These are phyloP conservation scores for Kwoniella sp. DNA, from an alignment of 768 basidiomycete species.

Conservation along the genomic window DNA sequence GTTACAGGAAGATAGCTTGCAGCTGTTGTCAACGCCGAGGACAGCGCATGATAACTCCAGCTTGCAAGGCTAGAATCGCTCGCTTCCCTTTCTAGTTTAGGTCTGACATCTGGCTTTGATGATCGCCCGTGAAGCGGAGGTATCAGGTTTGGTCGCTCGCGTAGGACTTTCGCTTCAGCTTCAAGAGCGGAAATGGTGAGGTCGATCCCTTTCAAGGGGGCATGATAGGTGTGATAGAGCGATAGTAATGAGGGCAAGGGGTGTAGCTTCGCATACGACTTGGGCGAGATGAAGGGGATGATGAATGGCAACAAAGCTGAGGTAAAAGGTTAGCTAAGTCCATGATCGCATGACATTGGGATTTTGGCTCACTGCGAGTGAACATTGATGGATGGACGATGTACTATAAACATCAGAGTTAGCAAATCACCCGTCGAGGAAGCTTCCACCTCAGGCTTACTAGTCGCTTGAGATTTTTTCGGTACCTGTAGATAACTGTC, in stretches of 20 bases:
- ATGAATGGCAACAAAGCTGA: slow-evolving; percentile 36
- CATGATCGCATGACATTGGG: no score
- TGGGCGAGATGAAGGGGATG: slow-evolving; percentile 44
- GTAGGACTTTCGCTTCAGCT: slow-evolving; percentile 30
- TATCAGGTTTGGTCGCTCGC: slow-evolving; percentile 20
- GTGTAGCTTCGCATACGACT: slow-evolving; percentile 44
- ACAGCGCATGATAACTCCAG: slow-evolving; percentile 25
- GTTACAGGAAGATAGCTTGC: slow-evolving; percentile 25
- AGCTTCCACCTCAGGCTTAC: slow-evolving; percentile 13
- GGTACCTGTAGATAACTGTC: slow-evolving; percentile 11
- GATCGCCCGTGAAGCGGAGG: slow-evolving; percentile 1
- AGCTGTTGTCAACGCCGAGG: slow-evolving; percentile 18
- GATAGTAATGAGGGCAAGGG: slow-evolving; percentile 30
- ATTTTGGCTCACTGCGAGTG: slow-evolving; percentile 37
- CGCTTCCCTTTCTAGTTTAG: slow-evolving; percentile 1
- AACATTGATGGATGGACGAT: slow-evolving; percentile 45
- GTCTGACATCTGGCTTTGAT: not conserved
- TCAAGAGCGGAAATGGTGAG: slow-evolving; percentile 25
- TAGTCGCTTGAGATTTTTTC: slow-evolving; percentile 45
- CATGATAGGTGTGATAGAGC: slow-evolving; percentile 21
- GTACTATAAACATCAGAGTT: slow-evolving; percentile 35
- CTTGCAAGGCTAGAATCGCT: slow-evolving; percentile 17
- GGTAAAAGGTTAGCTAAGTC: not conserved
- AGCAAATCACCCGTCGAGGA: no score
- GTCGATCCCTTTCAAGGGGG: slow-evolving; percentile 32